Evolutionary conservation across 2,329 filamentous ascomycete species (phyloP), one percentile per base, ranked within the genome.

Genomic region (Epichloe coenophiala): DNA sequence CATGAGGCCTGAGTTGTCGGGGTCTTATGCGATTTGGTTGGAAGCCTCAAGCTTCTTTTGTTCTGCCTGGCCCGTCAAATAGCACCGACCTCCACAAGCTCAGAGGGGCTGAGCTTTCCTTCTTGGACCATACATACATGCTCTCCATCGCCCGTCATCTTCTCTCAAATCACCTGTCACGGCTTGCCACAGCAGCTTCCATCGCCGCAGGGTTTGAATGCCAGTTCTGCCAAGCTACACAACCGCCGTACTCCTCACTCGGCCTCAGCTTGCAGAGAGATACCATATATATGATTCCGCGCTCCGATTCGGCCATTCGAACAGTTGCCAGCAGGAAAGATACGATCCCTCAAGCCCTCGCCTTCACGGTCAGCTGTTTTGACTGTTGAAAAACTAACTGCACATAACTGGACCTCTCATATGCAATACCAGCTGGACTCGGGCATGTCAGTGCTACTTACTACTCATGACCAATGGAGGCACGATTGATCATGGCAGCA

Each of bases 391-490:
- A 17, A 17, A 17, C 47, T 38, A 17, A 17, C 47, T 38, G 45
- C 39, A 27, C 12, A 46, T 13, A 13, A 17, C 39, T 23, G 37
- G 37, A 43, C 23, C 15, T 21, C 23, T 9, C 9, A 37, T 42
- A 37, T 27, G 15, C 9, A 36, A 13, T 11, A 43, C 36, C 35
- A 23, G 11, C 23, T 8, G 21, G 21, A 31, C 5, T 31, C 51
- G 50, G 68, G 66, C 60, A 71, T 72, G 69, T 63, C 61, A 59
- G 65, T 63, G 65, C 61, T 65, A 68, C 58, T 66, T 65, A 68
- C 58, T 66, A 68, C 58, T 66, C 60, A 69, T 66, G 67, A 68
- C 65, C 63, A 58, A 77, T 77, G 74, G 68, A 76, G 56, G 65
- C 59, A 57, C 63, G 67, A 61, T 62, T 72, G 59, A 61, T 67